Base-by-base conservation (phyloP, 2,329 filamentous ascomycete genomes). In the Akanthomyces dipterigenus region DNA sequence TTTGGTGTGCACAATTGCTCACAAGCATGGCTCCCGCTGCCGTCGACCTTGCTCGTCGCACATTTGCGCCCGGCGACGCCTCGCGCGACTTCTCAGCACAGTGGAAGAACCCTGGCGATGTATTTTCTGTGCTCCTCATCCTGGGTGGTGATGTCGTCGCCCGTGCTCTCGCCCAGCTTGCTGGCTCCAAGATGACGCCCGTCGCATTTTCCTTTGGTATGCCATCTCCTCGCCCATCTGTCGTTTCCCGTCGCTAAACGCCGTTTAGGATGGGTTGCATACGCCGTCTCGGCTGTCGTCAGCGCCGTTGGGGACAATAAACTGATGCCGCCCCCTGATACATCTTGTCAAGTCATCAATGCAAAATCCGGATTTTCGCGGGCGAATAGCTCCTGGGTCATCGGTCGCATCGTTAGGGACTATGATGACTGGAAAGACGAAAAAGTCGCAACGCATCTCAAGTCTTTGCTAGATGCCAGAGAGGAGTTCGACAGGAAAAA, bases 321-420 rank as follows among this genome's bases (percentile, higher is more conserved):
- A 38, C 64, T 73, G 9, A 68, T 73, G 65, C 64, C 64, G 16
- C 56, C 40, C 36, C 63, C 76, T 57, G 72, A 78, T 64, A 68
- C 61, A 51, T n/a, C 63, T 1, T 66, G 66, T 54, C 64, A 66
- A 6, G 70, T 78, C 20, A 72, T 78, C 54, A 76, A 77, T 62
- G 66, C 65, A 6, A 64, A 68, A 22, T 74, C 65, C 18, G 73
- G 76, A 1, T 74, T 75, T 62, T 65, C 67, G 5, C 69, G 75
- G 1, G 67, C 71, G 3, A 80, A 79, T 58, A 67, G 68, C 14
- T 72, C 67, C 22, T 80, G 77, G 77, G 67, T 79, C 5, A 65
- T 80, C 11, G 77, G 76, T 0, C 69, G 78, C 0, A 68, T 80
- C 0, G 63, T 79, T 7, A 68, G 77, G 28, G 77, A 80, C 64